Evolutionary conservation across 2,329 filamentous ascomycete genomes (phyloP), one percentile per base, ranked within the genome.

Genomic region (Hypoxylon sp.): DNA sequence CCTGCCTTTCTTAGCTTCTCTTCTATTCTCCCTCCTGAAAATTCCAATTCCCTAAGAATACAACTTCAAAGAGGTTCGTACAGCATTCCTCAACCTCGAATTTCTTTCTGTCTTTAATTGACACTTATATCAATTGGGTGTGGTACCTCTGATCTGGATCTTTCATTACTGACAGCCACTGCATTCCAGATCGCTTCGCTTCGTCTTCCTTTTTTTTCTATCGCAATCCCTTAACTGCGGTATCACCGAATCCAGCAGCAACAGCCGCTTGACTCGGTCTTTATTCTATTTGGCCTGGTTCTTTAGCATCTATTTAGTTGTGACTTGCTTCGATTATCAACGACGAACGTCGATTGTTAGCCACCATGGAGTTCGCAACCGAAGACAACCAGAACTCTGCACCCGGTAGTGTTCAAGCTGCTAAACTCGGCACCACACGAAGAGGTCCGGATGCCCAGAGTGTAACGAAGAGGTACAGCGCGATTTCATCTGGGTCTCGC

Each of bases 401-500:
- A 24, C 89, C 89, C 31, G 88, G 89, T 74, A 86, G 84, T 74
- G 82, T 86, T 63, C 86, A 90, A 76, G 85, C 88, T 63, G 84
- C 87, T 66, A 92, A 92, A 82, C 83, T 91, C 64, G 82, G 84
- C 69, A 82, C 84, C 51, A 80, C 85, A 57, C 85, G 87, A 72
- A 89, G 85, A 72, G 85, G 85, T 31, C 84, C 86, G 53, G 91
- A 94, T 79, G 87, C 88, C 39, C 90, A 92, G 77, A 93, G 90
- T 80, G 92, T 94, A 60, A 91, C 90, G 67, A 94, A 94, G 83
- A 88, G 92, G 92, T 94, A 82, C 58, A 81, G 67, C 31, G 26
- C 26, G 24, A 14, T 57, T 22, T 47, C 47, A 46, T 17, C 39
- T 31, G 10, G 5, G n/a, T 47, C 31, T 33, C 46, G 35, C 17